Conservation (phyloP, 2,329 filamentous ascomycete species). For the Sphaerulina musiva region DNA sequence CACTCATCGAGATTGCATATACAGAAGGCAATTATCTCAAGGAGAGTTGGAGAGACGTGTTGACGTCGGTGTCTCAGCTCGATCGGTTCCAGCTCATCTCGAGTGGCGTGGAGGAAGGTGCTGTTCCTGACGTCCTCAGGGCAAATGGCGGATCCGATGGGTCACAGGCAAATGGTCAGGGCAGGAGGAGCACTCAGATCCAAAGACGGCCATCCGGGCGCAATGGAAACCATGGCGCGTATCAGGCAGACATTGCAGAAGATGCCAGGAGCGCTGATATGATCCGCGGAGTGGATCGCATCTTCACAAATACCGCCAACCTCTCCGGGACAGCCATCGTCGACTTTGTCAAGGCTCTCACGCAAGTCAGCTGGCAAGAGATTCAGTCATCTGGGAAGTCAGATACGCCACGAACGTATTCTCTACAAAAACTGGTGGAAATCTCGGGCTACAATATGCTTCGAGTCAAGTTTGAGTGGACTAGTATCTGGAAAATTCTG, state of each 20-base stretch:
- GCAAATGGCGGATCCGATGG: slow-evolving; percentile 37
- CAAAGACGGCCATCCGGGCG: slow-evolving; percentile 48
- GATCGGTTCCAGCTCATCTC: slow-evolving; percentile 93
- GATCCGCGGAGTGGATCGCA: slow-evolving; percentile 84
- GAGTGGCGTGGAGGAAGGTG: slow-evolving; percentile 85
- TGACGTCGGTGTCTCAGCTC: slow-evolving; percentile 92
- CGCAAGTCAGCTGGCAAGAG: slow-evolving; percentile 97
- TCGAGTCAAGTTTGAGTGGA: slow-evolving; percentile 96
- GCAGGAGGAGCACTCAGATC: slow-evolving; percentile 47
- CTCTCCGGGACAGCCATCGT: slow-evolving; percentile 91
- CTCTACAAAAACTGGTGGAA: slow-evolving; percentile 94
- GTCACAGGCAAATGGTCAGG: slow-evolving; percentile 13
- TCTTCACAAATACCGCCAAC: slow-evolving; percentile 94
- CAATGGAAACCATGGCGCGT: slow-evolving; percentile 36
- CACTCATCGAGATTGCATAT: slow-evolving; percentile 83
- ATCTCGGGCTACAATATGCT: slow-evolving; percentile 99
- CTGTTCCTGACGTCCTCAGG: slow-evolving; percentile 85
- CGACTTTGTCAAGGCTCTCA: slow-evolving; percentile 84
- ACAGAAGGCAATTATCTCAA: slow-evolving; percentile 85
- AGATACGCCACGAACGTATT: slow-evolving; percentile 93
- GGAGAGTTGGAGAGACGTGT: slow-evolving; percentile 88
- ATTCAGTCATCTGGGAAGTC: slow-evolving; percentile 96
- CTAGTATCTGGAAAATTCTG: slow-evolving; percentile 93
- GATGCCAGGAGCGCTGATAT: slow-evolving; percentile 91
- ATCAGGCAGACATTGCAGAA: slow-evolving; percentile 75